A percentile compares a stretch with the other conserved stretches of the same genome.
phyloP scores from a whole-genome alignment of 352 stramenopile species.

The Phytopythium delawarense region DNA sequence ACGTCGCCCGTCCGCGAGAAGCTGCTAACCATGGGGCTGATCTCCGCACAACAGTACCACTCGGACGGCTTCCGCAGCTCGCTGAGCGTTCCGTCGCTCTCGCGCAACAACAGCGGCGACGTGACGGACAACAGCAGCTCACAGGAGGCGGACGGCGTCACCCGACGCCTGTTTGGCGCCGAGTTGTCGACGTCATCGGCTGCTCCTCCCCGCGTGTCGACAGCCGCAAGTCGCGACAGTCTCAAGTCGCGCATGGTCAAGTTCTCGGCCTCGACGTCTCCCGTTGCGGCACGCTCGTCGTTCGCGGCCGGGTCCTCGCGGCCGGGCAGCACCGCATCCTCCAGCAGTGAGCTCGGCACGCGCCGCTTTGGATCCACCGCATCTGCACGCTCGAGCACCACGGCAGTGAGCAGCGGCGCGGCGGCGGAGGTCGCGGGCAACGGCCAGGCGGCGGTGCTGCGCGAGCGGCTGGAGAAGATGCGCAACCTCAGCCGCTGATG shows the following conservation, averaged over 20 bases:
- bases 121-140: slow-evolving; percentile 9
- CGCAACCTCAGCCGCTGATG: background rate
- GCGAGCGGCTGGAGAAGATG: slow-evolving; percentile 5
- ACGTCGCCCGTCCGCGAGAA: slow-evolving; percentile 49
- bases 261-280: slow-evolving; percentile 1
- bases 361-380: background rate
- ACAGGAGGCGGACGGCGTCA: slow-evolving; percentile 28
- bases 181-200: background rate
- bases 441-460: background rate
- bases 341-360: background rate
- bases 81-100: slow-evolving; percentile 5
- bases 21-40: slow-evolving; percentile 30
- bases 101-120: slow-evolving; percentile 5
- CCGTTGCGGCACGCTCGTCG: background rate
- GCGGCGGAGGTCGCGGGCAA: background rate
- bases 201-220: background rate
- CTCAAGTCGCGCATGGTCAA: background rate
- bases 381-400: background rate
- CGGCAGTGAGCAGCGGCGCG: background rate
- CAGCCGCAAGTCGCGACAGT: background rate
- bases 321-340: background rate
- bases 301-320: background rate
- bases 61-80: slow-evolving; percentile 16
- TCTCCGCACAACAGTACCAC: slow-evolving; percentile 16
- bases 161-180: slow-evolving; percentile 40